Evolutionary conservation across 768 basidiomycete genomes (phyloP).

Genomic region (Suillus discolor): DNA sequence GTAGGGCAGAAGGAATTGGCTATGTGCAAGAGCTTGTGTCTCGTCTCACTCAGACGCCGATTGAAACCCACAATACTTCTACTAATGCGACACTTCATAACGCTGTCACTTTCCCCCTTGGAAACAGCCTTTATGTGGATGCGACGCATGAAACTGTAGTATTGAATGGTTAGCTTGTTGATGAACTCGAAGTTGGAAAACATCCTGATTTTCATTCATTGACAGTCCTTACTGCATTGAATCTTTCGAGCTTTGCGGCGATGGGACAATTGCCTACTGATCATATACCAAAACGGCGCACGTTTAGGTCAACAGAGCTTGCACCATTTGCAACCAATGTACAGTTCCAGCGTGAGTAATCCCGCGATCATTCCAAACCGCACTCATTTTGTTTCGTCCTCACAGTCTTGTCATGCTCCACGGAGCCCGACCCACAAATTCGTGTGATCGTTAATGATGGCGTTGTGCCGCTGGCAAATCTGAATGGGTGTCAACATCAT

Average conservation of each 20-base stretch:
- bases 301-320: constrained; percentile 72
- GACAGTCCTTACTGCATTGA: constrained; percentile 77
- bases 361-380: constrained; percentile 15
- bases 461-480: constrained; percentile 71
- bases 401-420: constrained; percentile 60
- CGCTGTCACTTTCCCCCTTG: constrained; percentile 66
- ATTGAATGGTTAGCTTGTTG: constrained; percentile 56
- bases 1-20: constrained; percentile 71
- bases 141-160: constrained; percentile 87
- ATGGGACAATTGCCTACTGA: constrained; percentile 69
- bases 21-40: constrained; percentile 83
- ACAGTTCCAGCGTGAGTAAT: constrained; percentile 74
- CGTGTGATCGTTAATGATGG: constrained; percentile 86
- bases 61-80: constrained; percentile 68
- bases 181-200: not conserved
- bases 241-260: constrained; percentile 67
- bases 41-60: constrained; percentile 72
- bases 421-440: constrained; percentile 57
- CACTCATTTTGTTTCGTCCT: constrained; percentile 10
- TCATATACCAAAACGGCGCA: constrained; percentile 59
- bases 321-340: constrained; percentile 85
- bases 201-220: constrained; percentile 7
- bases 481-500: constrained; percentile 69
- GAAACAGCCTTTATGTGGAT: constrained; percentile 76
- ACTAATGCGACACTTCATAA: constrained; percentile 80